Evolutionary conservation across 108 stramenopile species (phyloP).

Genomic region (Nitzschia sp.): DNA sequence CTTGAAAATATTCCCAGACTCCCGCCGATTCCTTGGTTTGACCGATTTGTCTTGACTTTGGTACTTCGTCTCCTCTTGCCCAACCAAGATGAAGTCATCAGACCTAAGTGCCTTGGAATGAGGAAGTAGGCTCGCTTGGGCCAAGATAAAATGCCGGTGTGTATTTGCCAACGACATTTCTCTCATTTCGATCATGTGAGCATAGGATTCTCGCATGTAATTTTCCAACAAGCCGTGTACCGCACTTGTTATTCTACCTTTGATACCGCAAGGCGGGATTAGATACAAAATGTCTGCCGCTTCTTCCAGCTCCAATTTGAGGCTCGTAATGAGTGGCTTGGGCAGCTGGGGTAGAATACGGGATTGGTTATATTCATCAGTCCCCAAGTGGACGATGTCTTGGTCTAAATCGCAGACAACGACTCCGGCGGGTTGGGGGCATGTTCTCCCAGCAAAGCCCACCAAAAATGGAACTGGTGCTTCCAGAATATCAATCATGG

Average conservation of each 20-base stretch:
- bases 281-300: constrained; percentile 29
- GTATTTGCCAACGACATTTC: background rate
- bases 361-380: constrained; percentile 20
- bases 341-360: constrained; percentile 53
- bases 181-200: constrained; percentile 7
- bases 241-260: constrained; percentile 25
- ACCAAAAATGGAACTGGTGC: constrained; percentile 89
- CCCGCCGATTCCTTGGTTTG: constrained; percentile 3
- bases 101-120: background rate
- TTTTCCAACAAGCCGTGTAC: constrained; percentile 19
- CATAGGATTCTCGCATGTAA: constrained; percentile 23
- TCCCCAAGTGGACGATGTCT: constrained; percentile 73
- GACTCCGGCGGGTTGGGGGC: constrained; percentile 35
- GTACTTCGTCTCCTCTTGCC: constrained; percentile 9
- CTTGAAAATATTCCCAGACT: constrained; percentile 2
- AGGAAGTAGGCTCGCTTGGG: background rate
- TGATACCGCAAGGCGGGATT: constrained; percentile 22
- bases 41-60: background rate
- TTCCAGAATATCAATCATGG: constrained; percentile 74
- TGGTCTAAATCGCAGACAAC: constrained; percentile 80
- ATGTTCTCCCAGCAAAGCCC: constrained; percentile 51
- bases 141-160: constrained; percentile 8
- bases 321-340: constrained; percentile 48
- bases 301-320: constrained; percentile 64
- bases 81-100: constrained; percentile 5